A percentile compares a stretch with the other conserved stretches of the same genome.
These are phyloP conservation scores for Fusarium incarnatum DNA, from an alignment of 2,329 filamentous ascomycete species.

Conservation along the genomic window DNA sequence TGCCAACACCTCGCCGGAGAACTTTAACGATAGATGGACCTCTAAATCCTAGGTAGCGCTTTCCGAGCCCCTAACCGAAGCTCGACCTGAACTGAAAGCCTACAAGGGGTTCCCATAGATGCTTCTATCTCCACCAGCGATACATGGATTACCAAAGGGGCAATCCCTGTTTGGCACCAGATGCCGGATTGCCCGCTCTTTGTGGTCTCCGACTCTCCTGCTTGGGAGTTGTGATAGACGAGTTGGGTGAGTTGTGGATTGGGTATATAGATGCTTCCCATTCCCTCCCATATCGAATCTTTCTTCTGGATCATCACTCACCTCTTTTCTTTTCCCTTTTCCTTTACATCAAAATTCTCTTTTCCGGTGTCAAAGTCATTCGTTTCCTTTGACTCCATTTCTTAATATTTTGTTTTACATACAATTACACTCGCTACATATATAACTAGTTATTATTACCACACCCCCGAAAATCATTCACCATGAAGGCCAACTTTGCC, in stretches of 20 bases:
- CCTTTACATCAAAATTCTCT: conserved; percentile 37
- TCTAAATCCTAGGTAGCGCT: conserved; percentile 33
- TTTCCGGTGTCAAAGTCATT: conserved; percentile 64
- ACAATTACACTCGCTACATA: conserved; percentile 40
- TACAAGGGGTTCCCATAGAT: conserved; percentile 34
- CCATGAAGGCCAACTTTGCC: conserved; percentile 64
- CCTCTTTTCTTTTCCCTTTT: conserved; percentile 46
- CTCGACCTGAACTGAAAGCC: conserved; percentile 17
- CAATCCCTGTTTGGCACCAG: conserved; percentile 35
- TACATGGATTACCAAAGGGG: conserved; percentile 32
- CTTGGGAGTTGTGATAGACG: not conserved
- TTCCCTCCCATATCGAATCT: conserved; percentile 37
- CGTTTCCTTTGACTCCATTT: conserved; percentile 62
- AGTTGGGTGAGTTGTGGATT: conserved; percentile 13
- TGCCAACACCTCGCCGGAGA: conserved; percentile 43
- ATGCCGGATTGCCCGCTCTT: conserved; percentile 40
- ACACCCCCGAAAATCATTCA: conserved; percentile 42
- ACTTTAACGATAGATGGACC: conserved; percentile 39
- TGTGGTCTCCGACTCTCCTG: conserved; percentile 23
- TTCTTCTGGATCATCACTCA: conserved; percentile 42
- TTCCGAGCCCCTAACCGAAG: conserved; percentile 27
- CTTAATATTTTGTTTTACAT: conserved; percentile 46
- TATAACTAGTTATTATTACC: conserved; percentile 36
- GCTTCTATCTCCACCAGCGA: conserved; percentile 36
- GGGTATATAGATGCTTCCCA: conserved; percentile 48